Evolutionary conservation across 2,329 filamentous ascomycete species (phyloP), one percentile per base, ranked within the genome.

Genomic region (Teratosphaeriaceae sp.): DNA sequence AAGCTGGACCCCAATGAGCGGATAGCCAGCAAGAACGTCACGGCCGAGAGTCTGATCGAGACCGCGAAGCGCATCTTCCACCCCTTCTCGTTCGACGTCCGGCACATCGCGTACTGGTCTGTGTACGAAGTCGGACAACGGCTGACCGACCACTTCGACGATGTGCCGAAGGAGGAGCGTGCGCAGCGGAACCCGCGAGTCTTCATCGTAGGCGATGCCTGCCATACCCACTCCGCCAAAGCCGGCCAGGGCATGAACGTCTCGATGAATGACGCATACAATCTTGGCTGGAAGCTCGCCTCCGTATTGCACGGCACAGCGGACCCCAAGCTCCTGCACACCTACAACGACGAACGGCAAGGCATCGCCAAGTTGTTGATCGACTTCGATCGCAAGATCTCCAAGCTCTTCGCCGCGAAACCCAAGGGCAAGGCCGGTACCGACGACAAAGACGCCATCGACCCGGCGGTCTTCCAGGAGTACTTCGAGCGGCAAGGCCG

Each of bases 101-200:
- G 74, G 23, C 45, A 40, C 41, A 45, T 43, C 22, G 46, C 39
- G 34, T 42, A 13, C 29, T 44, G 18, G 42, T 33, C 18, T 43
- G 82, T 84, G 2, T 88, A 88, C 54, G 82, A 84, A 34, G 85
- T 88, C 48, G 82, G 83, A 7, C 84, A 88, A 61, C 81, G 84
- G 0, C 82, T 67, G 7, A 59, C 63, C 2, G 53, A 60, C 21
- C 48, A 57, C 2, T 70, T 70, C 44, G 59, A 63, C 0, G 55
- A 83, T 54, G 70, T 75, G 36, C 67, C 79, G 46, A 3, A 72
- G 69, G 1, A 66, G 71, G 31, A 84, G 82, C 59, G 74, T 71
- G 30, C 68, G 69, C 5, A 62, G 68, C 11, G 85, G 24, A 75
- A 82, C 1, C 74, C 84, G 50, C 74, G 84, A 40, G 80, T 88